Evolutionary conservation across 345 rosid genomes (phyloP).

Genomic region (Tarenaya hassleriana): DNA sequence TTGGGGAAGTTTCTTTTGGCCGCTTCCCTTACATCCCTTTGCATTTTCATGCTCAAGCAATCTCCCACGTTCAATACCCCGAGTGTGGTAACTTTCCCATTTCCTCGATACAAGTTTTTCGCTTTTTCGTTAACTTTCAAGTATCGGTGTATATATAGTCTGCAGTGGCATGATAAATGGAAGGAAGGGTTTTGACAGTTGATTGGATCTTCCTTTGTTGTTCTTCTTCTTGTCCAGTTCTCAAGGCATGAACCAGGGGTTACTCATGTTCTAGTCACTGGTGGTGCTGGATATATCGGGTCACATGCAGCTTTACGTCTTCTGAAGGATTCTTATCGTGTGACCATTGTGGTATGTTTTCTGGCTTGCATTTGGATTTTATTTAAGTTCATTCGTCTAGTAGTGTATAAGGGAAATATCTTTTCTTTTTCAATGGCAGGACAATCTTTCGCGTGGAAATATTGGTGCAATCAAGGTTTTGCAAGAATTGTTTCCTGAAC

Average conservation of each 20-base stretch:
- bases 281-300: conserved; percentile 80
- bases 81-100: conserved; percentile 42
- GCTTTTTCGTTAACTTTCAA: neutral
- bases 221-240: conserved; percentile 30
- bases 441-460: conserved; percentile 66
- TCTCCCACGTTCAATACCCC: conserved; percentile 64
- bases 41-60: conserved; percentile 88
- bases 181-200: neutral
- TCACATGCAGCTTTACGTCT: conserved; percentile 69
- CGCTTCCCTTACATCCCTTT: conserved; percentile 75
- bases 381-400: neutral
- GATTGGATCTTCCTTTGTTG: neutral
- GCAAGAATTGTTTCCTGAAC: conserved; percentile 48
- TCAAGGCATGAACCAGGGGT: conserved; percentile 42
- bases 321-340: conserved; percentile 56
- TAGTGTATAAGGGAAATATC: neutral
- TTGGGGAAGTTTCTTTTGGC: conserved; percentile 71
- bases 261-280: conserved; percentile 63
- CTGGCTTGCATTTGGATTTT: conserved; percentile 9
- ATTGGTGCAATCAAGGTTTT: conserved; percentile 52
- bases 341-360: conserved; percentile 54
- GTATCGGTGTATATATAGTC: neutral
- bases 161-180: neutral
- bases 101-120: conserved; percentile 3
- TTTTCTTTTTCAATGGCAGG: conserved; percentile 34